These are phyloP conservation scores for Symbiodinium natans DNA, from an alignment of 73 alveolate genomes.

Conservation along the genomic window DNA sequence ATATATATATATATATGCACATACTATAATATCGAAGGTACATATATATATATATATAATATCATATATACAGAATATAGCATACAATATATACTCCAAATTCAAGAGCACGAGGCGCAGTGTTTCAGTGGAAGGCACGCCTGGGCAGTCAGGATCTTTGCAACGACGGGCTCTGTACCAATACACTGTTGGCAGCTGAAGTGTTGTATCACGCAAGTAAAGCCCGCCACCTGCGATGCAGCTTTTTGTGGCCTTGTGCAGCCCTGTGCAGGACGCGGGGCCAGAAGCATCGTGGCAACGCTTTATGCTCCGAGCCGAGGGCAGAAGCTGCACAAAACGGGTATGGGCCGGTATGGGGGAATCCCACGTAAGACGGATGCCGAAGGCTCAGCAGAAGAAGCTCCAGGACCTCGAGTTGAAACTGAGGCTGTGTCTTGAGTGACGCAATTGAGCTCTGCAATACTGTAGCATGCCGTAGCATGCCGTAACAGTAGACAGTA, in stretches of 20 bases:
- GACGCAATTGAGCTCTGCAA: too few species aligned
- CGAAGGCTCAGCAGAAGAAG: slow-evolving; percentile 52
- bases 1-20: too few species aligned
- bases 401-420: slow-evolving; percentile 9
- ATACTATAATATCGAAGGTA: too few species aligned
- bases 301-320: neutral
- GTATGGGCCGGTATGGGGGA: neutral
- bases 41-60: too few species aligned
- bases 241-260: too few species aligned
- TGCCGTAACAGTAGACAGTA: neutral
- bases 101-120: neutral
- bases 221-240: neutral
- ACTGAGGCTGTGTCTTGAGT: slow-evolving; percentile 27
- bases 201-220: neutral
- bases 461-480: neutral
- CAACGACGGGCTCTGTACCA: too few species aligned
- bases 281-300: neutral
- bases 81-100: too few species aligned
- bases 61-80: too few species aligned
- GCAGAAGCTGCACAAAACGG: neutral
- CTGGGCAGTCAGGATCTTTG: too few species aligned
- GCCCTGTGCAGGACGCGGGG: neutral
- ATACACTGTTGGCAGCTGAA: too few species aligned
- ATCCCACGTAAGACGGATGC: too few species aligned
- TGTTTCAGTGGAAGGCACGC: neutral